Base-by-base conservation (phyloP, 257 asterid genomes). In the Hygrophila difformis region DNA sequence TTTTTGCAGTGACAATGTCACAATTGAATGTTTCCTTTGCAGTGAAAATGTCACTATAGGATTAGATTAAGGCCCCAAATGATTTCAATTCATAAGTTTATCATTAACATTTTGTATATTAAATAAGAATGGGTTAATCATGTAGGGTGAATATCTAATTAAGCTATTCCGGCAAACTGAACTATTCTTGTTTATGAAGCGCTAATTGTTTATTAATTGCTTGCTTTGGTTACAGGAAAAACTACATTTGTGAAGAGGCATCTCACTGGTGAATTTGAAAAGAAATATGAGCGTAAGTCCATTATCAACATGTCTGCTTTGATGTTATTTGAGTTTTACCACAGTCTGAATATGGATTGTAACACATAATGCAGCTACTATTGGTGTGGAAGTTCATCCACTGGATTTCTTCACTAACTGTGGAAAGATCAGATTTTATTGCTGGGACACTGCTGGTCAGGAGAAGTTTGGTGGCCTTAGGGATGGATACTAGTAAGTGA, bases 401-500 rank as follows among this genome's bases (percentile, higher is more conserved):
- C 57, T 85, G 26, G 96, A 85, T 66, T 85, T 85, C 75, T 68
- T 54, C 60, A 85, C 94, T 7, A 81, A 78, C 64, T 78, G 92
- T 11, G 96, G 96, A 36, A 81, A 81, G 47, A 62, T 85, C 29
- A 62, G 94, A 34, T 85, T 81, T 49, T 85, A 85, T 42, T 85
- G 96, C 69, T 85, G 96, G 94, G 96, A 85, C 49, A 85, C 96
- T 1, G 96, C 96, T 67, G 96, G 96, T 1, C 96, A 85, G 66
- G 96, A 84, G 73, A 85, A 82, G 38, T 85, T 85, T 57, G 96
- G 94, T 18, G 96, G 96, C n/a, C 92, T 85, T 18, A 65, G 94
- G 69, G 96, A 85, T 68, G 96, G 96, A 42, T 85, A 85, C 70
- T 85, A 85, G 95, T 85, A 58, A 81, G 95, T 77, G n/a, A 5